A percentile compares a stretch with the other conserved stretches of the same genome.
Evolutionary conservation across 2,329 filamentous ascomycete genomes (phyloP).

Genomic region (Rhinocladiella similis): DNA sequence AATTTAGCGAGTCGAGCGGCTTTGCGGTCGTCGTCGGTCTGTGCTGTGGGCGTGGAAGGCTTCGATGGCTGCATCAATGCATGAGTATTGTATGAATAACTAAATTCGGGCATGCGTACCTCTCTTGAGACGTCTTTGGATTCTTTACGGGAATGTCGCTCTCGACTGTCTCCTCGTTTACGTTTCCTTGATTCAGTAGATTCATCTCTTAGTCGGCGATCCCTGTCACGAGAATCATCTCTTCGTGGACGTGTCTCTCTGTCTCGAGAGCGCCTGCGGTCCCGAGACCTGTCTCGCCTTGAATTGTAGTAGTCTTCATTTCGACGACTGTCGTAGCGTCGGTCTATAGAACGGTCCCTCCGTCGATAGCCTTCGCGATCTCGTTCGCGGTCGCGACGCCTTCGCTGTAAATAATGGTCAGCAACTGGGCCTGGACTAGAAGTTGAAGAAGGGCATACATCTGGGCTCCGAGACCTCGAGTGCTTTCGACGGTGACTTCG

Average conservation of each 20-base stretch:
- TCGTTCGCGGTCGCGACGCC: conserved; percentile 36
- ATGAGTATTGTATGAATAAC: conserved; percentile 28
- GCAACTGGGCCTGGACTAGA: not conserved
- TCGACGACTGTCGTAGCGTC: conserved; percentile 55
- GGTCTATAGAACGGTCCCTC: conserved; percentile 66
- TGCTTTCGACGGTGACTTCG: conserved; percentile 42
- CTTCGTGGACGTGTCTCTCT: conserved; percentile 66
- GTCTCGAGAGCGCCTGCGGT: conserved; percentile 63
- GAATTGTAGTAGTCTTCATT: conserved; percentile 66
- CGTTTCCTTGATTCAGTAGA: conserved; percentile 70
- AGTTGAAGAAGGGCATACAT: conserved; percentile 38
- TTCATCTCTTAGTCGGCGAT: conserved; percentile 64
- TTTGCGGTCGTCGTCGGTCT: conserved; percentile 71
- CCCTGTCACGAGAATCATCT: conserved; percentile 70
- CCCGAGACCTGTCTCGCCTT: conserved; percentile 63
- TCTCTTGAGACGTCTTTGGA: conserved; percentile 55
- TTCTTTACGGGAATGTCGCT: conserved; percentile 52
- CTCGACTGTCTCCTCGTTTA: conserved; percentile 66
- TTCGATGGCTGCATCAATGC: conserved; percentile 53
- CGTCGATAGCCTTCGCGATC: conserved; percentile 63
- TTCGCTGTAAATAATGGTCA: conserved; percentile 16
- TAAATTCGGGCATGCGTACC: conserved; percentile 47
- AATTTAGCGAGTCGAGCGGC: conserved; percentile 78
- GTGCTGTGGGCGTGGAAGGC: conserved; percentile 47
- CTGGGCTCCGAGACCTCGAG: conserved; percentile 43